Conservation (phyloP, 495 filamentous ascomycete genomes). For the Neurospora sp. region DNA sequence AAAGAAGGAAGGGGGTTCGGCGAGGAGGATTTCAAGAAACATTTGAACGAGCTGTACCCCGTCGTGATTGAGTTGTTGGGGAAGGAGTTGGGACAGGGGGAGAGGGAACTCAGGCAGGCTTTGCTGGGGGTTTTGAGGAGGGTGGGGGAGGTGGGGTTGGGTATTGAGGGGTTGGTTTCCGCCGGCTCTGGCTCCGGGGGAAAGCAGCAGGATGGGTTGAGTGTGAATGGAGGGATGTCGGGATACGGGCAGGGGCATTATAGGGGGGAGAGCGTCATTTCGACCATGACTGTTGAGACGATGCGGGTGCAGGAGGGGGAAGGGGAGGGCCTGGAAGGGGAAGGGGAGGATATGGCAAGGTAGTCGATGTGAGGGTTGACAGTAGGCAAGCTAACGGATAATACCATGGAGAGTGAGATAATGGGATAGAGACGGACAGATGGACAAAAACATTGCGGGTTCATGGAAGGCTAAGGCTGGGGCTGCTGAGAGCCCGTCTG, state of each 20-base stretch:
- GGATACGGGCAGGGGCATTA: neutral
- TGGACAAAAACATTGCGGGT: too few relatives aligned
- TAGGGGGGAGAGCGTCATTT: neutral
- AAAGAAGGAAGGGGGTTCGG: slow-evolving; percentile 43
- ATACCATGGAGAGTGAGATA: too few relatives aligned
- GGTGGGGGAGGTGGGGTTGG: slow-evolving; percentile 74
- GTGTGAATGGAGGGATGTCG: neutral
- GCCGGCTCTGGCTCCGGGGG: too few relatives aligned
- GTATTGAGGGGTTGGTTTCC: slow-evolving; percentile 41
- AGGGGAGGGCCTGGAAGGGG: neutral
- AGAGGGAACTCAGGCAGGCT: slow-evolving; percentile 58
- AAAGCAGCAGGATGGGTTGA: slow-evolving; percentile 9
- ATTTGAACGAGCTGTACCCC: slow-evolving; percentile 77
- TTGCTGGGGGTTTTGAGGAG: slow-evolving; percentile 65
- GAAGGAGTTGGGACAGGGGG: slow-evolving; percentile 56
- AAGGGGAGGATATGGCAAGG: too few relatives aligned
- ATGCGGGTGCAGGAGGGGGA: neutral
- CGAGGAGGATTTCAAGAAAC: slow-evolving; percentile 65
- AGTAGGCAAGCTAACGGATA: too few relatives aligned
- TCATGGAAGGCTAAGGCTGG: too few relatives aligned
- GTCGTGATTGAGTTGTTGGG: slow-evolving; percentile 72
- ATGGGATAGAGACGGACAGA: too few relatives aligned
- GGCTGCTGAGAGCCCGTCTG: too few relatives aligned
- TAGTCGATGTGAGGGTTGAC: too few relatives aligned
- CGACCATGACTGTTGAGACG: neutral